Percentiles rank a stretch among this genome's conserved stretches.
Evolutionary conservation across 2,329 filamentous ascomycete genomes (phyloP).

Genomic region (Elsinoe arachidis): DNA sequence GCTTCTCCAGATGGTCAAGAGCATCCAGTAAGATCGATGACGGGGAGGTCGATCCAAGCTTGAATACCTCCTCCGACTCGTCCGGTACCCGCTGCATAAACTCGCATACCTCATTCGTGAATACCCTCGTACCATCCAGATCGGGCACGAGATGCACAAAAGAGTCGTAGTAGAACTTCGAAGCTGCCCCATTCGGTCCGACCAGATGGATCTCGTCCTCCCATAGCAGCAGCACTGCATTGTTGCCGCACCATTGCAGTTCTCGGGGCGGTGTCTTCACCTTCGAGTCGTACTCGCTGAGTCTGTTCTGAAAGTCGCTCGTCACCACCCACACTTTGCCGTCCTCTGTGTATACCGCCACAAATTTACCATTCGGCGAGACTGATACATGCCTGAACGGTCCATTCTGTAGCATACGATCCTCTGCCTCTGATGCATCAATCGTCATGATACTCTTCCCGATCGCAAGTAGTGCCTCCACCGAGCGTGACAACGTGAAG

Average conservation of each 20-base stretch:
- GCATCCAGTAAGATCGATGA: slow-evolving; percentile 91
- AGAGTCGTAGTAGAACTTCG: slow-evolving; percentile 72
- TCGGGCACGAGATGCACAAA: slow-evolving; percentile 84
- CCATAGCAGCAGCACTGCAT: slow-evolving; percentile 89
- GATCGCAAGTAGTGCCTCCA: slow-evolving; percentile 84
- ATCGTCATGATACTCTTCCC: slow-evolving; percentile 75
- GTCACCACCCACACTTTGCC: slow-evolving; percentile 88
- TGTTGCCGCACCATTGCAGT: slow-evolving; percentile 92
- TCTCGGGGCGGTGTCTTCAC: slow-evolving; percentile 79
- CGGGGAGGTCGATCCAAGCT: slow-evolving; percentile 76
- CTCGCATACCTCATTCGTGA: slow-evolving; percentile 93
- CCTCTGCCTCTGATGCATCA: slow-evolving; percentile 83
- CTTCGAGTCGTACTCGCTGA: slow-evolving; percentile 85
- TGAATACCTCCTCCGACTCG: slow-evolving; percentile 67
- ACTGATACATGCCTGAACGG: slow-evolving; percentile 86
- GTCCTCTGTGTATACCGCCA: slow-evolving; percentile 76
- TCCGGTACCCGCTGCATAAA: slow-evolving; percentile 88
- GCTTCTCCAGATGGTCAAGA: slow-evolving; percentile 79
- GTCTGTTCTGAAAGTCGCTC: slow-evolving; percentile 84
- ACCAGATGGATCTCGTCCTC: slow-evolving; percentile 95
- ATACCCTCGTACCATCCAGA: slow-evolving; percentile 76
- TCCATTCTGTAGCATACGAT: slow-evolving; percentile 81
- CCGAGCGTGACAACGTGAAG: slow-evolving; percentile 81
- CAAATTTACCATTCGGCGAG: slow-evolving; percentile 81
- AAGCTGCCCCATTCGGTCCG: slow-evolving; percentile 69